phyloP scores from a whole-genome alignment of 768 basidiomycete genomes.

The Amanita fuliginea region DNA sequence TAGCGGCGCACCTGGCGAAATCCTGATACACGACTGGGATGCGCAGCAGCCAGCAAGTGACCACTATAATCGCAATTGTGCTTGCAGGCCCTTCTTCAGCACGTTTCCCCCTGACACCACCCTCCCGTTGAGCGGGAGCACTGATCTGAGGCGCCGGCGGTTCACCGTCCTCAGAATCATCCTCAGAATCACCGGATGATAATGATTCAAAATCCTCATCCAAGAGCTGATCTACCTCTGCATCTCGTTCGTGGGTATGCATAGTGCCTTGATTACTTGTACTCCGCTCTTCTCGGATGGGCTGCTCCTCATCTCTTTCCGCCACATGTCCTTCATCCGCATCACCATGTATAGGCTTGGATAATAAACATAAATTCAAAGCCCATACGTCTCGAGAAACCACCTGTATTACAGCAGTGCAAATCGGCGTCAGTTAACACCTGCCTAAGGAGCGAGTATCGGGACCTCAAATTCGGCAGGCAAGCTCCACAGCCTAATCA shows the following conservation, averaged over 20 bases:
- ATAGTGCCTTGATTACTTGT: neutral
- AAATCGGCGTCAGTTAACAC: neutral
- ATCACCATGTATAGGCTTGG: conserved; percentile 49
- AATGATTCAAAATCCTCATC: conserved; percentile 32
- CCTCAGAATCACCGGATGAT: conserved; percentile 25
- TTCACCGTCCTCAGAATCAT: conserved; percentile 21
- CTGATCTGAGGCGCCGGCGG: conserved; percentile 8
- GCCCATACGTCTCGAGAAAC: conserved; percentile 79
- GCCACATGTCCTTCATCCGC: conserved; percentile 30
- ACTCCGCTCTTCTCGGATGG: conserved; percentile 2
- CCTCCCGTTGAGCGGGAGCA: conserved; percentile 9
- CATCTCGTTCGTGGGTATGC: conserved; percentile 7
- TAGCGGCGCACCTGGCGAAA: conserved; percentile 47
- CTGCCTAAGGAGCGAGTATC: neutral
- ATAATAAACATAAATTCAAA: conserved; percentile 53
- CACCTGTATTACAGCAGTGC: conserved; percentile 26
- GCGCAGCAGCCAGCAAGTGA: conserved; percentile 74
- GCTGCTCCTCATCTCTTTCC: conserved; percentile 4
- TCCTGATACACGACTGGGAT: conserved; percentile 70
- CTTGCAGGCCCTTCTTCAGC: conserved; percentile 29
- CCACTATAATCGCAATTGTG: conserved; percentile 56
- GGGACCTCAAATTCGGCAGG: conserved; percentile 72
- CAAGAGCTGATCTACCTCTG: conserved; percentile 31
- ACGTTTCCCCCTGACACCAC: conserved; percentile 10
- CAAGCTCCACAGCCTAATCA: conserved; percentile 55